phyloP scores from a whole-genome alignment of 495 filamentous ascomycete species.

The Neurospora sp. region DNA sequence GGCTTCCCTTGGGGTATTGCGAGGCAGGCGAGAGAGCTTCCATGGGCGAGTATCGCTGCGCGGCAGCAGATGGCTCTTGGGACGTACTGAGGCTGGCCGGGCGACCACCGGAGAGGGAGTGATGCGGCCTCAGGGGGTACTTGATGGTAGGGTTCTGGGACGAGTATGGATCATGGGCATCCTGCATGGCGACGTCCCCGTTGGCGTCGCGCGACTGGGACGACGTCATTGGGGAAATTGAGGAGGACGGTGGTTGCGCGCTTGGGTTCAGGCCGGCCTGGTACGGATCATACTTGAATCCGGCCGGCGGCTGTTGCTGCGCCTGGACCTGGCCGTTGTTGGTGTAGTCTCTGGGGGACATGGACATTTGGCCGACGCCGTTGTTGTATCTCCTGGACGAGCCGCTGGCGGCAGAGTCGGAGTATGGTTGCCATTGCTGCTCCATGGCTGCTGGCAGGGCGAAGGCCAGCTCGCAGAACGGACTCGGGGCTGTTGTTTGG shows the following conservation, averaged over 20 bases:
- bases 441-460: slow-evolving; percentile 38
- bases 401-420: slow-evolving; percentile 32
- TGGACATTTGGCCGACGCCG: slow-evolving; percentile 32
- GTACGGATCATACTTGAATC: slow-evolving; percentile 68
- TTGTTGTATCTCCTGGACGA: slow-evolving; percentile 41
- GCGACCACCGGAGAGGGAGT: slow-evolving; percentile 41
- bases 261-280: slow-evolving; percentile 44
- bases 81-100: slow-evolving; percentile 45
- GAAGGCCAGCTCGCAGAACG: slow-evolving; percentile 1
- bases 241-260: slow-evolving; percentile 41
- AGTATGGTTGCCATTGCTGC: slow-evolving; percentile 43
- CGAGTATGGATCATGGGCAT: slow-evolving; percentile 73
- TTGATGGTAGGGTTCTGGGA: slow-evolving; percentile 46
- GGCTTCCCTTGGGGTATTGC: slow-evolving; percentile 37
- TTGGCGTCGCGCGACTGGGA: slow-evolving; percentile 65
- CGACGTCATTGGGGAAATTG: slow-evolving; percentile 54
- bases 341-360: slow-evolving; percentile 35
- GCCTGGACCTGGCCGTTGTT: slow-evolving; percentile 18
- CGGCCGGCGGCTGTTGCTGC: slow-evolving; percentile 48
- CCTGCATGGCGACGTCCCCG: slow-evolving; percentile 84
- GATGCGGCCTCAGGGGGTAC: slow-evolving; percentile 64
- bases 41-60: slow-evolving; percentile 92
- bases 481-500: slow-evolving; percentile 1
- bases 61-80: slow-evolving; percentile 70
- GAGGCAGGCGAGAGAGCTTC: slow-evolving; percentile 57